Conservation (phyloP, 805 yeast species). For the Metschnikowia vanudenii region DNA sequence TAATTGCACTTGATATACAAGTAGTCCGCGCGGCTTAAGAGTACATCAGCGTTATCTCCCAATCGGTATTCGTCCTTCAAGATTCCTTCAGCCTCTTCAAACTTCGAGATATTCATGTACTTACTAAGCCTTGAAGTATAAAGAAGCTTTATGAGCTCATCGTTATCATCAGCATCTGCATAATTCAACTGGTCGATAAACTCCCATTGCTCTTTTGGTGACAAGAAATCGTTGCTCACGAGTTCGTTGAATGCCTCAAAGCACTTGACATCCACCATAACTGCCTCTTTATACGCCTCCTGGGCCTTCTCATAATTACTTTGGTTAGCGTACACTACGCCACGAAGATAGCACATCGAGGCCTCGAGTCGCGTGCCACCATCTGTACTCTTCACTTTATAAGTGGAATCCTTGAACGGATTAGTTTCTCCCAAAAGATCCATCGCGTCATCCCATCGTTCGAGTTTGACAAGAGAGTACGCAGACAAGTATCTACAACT, state of each 20-base stretch:
- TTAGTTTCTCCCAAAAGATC: constrained; percentile 80
- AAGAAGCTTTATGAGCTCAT: constrained; percentile 72
- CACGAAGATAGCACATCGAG: constrained; percentile 81
- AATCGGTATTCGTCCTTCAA: constrained; percentile 72
- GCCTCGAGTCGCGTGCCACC: constrained; percentile 88
- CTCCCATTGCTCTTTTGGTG: constrained; percentile 88
- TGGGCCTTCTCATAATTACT: constrained; percentile 85
- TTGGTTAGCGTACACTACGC: constrained; percentile 76
- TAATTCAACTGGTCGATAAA: constrained; percentile 63
- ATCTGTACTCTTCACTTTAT: constrained; percentile 52
- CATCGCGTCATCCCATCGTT: constrained; percentile 83
- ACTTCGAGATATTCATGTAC: constrained; percentile 56
- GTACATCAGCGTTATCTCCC: constrained; percentile 65
- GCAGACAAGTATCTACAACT: constrained; percentile 83
- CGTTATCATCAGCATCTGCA: constrained; percentile 72
- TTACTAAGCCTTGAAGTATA: constrained; percentile 78
- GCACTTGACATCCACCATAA: constrained; percentile 84
- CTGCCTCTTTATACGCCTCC: constrained; percentile 83
- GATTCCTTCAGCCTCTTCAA: constrained; percentile 63
- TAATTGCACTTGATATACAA: constrained; percentile 75
- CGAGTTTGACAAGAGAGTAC: constrained; percentile 66
- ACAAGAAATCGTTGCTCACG: constrained; percentile 64
- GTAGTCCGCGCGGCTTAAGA: constrained; percentile 66
- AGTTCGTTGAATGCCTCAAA: constrained; percentile 88
- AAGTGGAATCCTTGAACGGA: constrained; percentile 55